These are phyloP conservation scores for Capillidium heterosporum DNA, from an alignment of 371 early-diverging fungal species.

Conservation along the genomic window DNA sequence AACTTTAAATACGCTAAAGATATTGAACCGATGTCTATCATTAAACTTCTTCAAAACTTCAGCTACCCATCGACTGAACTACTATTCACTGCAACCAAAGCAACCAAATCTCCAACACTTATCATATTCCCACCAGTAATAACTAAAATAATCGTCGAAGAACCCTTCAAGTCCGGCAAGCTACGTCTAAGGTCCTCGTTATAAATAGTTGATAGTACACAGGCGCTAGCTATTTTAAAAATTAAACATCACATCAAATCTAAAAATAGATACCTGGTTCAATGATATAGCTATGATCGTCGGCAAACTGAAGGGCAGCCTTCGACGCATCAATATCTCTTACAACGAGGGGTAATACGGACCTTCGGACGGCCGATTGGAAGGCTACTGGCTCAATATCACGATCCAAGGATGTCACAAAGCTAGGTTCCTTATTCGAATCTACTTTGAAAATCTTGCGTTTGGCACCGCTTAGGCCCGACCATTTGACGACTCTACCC, in stretches of 20 bases:
- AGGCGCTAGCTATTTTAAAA: not conserved
- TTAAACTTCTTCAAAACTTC: too few species aligned
- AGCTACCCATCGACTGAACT: too few species aligned
- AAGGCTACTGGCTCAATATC: not conserved
- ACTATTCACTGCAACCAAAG: too few species aligned
- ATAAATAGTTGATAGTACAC: not conserved
- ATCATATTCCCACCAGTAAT: not conserved
- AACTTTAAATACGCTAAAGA: too few species aligned
- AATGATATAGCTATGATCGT: not conserved
- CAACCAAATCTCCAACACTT: too few species aligned
- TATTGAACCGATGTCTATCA: too few species aligned
- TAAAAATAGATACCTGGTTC: not conserved
- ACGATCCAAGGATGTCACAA: not conserved
- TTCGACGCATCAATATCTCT: not conserved
- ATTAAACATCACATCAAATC: not conserved
- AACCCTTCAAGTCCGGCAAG: not conserved
- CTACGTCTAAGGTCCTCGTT: not conserved
- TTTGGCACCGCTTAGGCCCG: not conserved
- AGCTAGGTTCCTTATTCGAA: too few species aligned
- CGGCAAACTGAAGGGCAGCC: not conserved
- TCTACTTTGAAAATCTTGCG: not conserved
- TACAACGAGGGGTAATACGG: not conserved
- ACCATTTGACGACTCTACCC: not conserved
- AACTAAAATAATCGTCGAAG: not conserved
- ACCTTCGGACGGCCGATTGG: not conserved